These are phyloP conservation scores for Aquanectria penicillioides DNA, from an alignment of 2,329 filamentous ascomycete species.

Conservation along the genomic window DNA sequence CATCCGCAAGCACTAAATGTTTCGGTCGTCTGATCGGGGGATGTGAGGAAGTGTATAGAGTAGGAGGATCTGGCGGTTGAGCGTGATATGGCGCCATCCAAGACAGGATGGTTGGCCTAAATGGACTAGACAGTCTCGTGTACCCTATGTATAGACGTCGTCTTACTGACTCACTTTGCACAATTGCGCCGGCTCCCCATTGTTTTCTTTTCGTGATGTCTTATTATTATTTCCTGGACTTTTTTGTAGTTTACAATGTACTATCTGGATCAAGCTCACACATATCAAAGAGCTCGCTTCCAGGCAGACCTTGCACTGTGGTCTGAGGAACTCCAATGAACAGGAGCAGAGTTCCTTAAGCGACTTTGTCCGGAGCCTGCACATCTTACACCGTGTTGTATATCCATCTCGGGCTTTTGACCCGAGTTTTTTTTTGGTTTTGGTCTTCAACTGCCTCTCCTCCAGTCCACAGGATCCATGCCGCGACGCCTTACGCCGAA, in stretches of 20 bases:
- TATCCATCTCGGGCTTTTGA: constrained; percentile 15
- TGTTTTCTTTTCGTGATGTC: constrained; percentile 21
- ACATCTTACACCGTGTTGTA: constrained; percentile 26
- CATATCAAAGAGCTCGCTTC: constrained; percentile 15
- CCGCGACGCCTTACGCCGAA: constrained; percentile 44
- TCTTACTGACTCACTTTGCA: constrained; percentile 44
- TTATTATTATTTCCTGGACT: constrained; percentile 35
- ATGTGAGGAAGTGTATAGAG: constrained; percentile 22
- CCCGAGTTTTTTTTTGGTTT: constrained; percentile 23
- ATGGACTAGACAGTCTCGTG: constrained; percentile 46
- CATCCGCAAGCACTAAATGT: constrained; percentile 58
- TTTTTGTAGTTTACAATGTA: constrained; percentile 40
- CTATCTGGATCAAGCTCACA: constrained; percentile 22
- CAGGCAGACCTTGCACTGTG: constrained; percentile 20
- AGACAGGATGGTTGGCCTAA: constrained; percentile 33
- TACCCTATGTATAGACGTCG: constrained; percentile 50
- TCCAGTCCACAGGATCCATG: constrained; percentile 31
- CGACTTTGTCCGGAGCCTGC: constrained; percentile 14
- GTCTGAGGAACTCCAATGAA: constrained; percentile 21
- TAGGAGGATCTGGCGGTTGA: constrained; percentile 32
- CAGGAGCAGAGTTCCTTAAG: constrained; percentile 13
- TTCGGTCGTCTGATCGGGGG: constrained; percentile 19
- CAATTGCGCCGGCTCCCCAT: constrained; percentile 8
- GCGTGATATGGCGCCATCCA: constrained; percentile 36
- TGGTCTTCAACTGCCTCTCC: constrained; percentile 27